These are phyloP conservation scores for Limonium bicolor DNA, from an alignment of 148 eudicot species.

Conservation along the genomic window DNA sequence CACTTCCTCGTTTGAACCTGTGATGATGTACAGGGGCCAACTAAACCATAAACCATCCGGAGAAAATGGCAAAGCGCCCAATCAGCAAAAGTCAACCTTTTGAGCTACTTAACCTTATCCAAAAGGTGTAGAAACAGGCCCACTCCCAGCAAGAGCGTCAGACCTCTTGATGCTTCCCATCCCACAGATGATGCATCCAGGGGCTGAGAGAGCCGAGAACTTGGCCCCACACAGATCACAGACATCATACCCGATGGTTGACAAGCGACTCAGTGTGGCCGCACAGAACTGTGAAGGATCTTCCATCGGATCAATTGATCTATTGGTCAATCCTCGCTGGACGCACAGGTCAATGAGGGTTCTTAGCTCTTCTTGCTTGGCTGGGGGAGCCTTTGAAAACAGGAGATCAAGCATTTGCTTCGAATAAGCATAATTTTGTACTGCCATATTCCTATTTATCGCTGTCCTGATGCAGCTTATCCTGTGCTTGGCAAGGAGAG, in stretches of 20 bases:
- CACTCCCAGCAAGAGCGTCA: slow-evolving; percentile 55
- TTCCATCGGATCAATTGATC: slow-evolving; percentile 82
- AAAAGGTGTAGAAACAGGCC: slow-evolving; percentile 75
- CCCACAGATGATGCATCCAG: slow-evolving; percentile 94
- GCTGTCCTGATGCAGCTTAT: slow-evolving; percentile 92
- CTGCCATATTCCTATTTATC: slow-evolving; percentile 91
- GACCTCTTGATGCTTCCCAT: slow-evolving; percentile 98
- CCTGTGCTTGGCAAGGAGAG: slow-evolving; percentile 88
- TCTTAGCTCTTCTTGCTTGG: slow-evolving; percentile 85
- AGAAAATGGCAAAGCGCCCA: too few relatives aligned
- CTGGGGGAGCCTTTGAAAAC: slow-evolving; percentile 77
- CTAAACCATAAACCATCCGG: too few relatives aligned
- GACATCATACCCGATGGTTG: slow-evolving; percentile 90
- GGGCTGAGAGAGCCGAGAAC: slow-evolving; percentile 76
- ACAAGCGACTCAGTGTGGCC: slow-evolving; percentile 91
- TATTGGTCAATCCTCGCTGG: slow-evolving; percentile 79
- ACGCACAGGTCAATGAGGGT: slow-evolving; percentile 85
- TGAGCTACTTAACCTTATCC: slow-evolving; percentile 58
- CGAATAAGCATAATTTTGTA: slow-evolving; percentile 75
- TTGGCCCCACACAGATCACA: slow-evolving; percentile 96
- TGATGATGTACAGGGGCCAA: too few relatives aligned
- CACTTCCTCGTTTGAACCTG: too few relatives aligned
- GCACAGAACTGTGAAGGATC: slow-evolving; percentile 98
- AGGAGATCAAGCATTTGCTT: slow-evolving; percentile 95
- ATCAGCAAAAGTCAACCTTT: too few relatives aligned